Evolutionary conservation across 257 asterid species (phyloP).

Genomic region (Solanum sejunctum): DNA sequence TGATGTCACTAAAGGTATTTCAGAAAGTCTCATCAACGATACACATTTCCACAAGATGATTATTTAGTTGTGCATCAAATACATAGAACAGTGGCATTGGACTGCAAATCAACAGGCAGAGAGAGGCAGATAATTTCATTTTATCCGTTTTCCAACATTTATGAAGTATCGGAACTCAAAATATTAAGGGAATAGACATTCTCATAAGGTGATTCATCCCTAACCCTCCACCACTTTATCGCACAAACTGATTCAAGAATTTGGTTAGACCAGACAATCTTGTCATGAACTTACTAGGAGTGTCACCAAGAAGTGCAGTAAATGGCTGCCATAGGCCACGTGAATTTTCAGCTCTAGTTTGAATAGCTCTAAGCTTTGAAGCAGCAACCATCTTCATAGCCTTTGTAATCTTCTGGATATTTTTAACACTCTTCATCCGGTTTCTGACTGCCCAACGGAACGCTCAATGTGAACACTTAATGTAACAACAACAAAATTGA

Average conservation of each 20-base stretch:
- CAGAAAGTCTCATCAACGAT: neutral
- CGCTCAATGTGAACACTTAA: slow-evolving; percentile 3
- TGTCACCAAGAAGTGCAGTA: slow-evolving; percentile 95
- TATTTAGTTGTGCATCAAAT: neutral
- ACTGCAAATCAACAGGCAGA: neutral
- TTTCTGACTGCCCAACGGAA: slow-evolving; percentile 51
- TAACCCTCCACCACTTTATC: neutral
- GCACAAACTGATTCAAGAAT: neutral
- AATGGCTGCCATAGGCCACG: slow-evolving; percentile 99
- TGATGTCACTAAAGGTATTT: neutral
- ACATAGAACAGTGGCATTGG: neutral
- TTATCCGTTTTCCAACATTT: neutral
- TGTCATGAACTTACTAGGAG: slow-evolving; percentile 51
- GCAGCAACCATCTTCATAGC: slow-evolving; percentile 99
- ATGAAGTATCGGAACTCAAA: neutral
- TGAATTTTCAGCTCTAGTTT: slow-evolving; percentile 73
- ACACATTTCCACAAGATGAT: neutral
- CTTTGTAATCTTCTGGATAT: slow-evolving; percentile 93
- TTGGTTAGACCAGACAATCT: neutral
- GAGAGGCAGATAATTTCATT: neutral
- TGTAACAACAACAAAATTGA: neutral
- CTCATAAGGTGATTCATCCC: neutral
- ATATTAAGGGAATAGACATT: neutral
- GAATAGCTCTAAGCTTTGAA: slow-evolving; percentile 91
- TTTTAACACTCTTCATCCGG: slow-evolving; percentile 93